These are phyloP conservation scores for Paecilomyces sp. DNA, from an alignment of 2,329 filamentous ascomycete species.

Conservation along the genomic window DNA sequence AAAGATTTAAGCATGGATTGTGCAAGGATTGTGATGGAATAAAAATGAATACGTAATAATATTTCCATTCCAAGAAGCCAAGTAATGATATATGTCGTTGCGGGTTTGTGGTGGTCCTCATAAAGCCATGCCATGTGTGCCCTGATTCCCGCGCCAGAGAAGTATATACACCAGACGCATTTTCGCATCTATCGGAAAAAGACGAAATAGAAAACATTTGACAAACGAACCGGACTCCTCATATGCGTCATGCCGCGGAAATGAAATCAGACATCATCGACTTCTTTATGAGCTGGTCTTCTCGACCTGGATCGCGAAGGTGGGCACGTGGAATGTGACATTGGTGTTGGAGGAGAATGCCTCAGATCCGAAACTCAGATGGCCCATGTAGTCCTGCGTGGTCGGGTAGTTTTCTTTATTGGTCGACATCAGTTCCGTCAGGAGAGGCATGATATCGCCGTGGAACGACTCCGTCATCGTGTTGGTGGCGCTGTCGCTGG, in stretches of 20 bases:
- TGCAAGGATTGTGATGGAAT: too few species aligned
- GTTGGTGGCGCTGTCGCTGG: slow-evolving; percentile 18
- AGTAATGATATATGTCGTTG: background rate
- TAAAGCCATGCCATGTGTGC: background rate
- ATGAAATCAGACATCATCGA: background rate
- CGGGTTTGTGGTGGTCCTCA: background rate
- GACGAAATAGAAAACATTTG: background rate
- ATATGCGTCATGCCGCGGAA: background rate
- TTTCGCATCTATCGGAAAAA: background rate
- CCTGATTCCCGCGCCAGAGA: background rate
- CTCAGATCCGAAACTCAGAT: background rate
- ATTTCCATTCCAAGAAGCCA: background rate
- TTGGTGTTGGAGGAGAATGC: background rate
- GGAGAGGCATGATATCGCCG: slow-evolving; percentile 42
- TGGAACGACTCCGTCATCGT: slow-evolving; percentile 34
- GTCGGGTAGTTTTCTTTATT: background rate
- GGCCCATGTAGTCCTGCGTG: background rate
- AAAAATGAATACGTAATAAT: too few species aligned
- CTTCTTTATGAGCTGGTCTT: background rate
- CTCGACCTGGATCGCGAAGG: background rate
- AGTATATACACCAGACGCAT: background rate
- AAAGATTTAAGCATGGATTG: too few species aligned
- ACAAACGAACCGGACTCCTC: background rate
- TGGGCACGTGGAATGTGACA: background rate
- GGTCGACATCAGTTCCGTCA: slow-evolving; percentile 18